phyloP scores from a whole-genome alignment of 495 filamentous ascomycete genomes.

The Podospora sp. region DNA sequence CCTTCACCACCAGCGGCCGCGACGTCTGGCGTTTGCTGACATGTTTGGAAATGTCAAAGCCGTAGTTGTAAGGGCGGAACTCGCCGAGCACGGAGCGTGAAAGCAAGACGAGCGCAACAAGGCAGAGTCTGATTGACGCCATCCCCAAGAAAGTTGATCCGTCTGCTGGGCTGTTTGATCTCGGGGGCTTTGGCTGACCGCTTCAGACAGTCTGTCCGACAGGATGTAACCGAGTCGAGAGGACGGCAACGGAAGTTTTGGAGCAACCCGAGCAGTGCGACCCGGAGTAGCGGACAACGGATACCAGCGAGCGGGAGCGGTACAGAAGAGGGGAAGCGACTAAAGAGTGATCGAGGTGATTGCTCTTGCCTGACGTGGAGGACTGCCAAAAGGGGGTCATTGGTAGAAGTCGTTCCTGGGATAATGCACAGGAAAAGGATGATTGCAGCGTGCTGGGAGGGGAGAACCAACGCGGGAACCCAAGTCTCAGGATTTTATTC shows the following conservation, averaged over 20 bases:
- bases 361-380: too few relatives aligned
- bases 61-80: constrained; percentile 44
- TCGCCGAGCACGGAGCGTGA: constrained; percentile 19
- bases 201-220: constrained; percentile 6
- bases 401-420: too few relatives aligned
- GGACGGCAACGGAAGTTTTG: not conserved
- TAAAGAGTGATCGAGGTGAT: not conserved
- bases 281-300: not conserved
- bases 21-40: constrained; percentile 32
- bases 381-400: too few relatives aligned
- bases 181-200: not conserved
- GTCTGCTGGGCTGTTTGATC: not conserved
- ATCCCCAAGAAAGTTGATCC: constrained; percentile 9
- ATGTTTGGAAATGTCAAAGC: constrained; percentile 35
- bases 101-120: constrained; percentile 16
- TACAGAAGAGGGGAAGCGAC: not conserved
- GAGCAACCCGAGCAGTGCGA: constrained; percentile 18
- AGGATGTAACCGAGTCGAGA: constrained; percentile 6
- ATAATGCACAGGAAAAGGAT: not conserved
- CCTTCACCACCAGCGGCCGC: constrained; percentile 27
- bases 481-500: not conserved
- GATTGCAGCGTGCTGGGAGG: not conserved
- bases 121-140: constrained; percentile 13
- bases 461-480: not conserved
- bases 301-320: not conserved